Conservation (phyloP, 176 grass and related monocot species). For the Oryza longistaminata region DNA sequence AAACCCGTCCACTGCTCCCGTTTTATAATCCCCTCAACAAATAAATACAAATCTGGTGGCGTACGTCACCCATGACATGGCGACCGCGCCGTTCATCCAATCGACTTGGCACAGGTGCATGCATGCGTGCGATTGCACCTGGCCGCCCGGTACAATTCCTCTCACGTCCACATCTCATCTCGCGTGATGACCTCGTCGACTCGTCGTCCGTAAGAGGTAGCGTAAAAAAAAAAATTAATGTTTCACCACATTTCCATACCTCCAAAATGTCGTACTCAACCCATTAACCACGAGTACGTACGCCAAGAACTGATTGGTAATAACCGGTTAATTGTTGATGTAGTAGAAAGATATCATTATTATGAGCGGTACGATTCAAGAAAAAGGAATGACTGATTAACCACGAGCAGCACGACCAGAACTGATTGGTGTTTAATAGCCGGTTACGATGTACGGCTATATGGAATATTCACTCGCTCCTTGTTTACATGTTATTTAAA, state of each 20-base stretch:
- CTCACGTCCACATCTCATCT: not conserved
- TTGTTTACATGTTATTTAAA: too few relatives aligned
- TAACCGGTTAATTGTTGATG: too few relatives aligned
- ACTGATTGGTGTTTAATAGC: too few relatives aligned
- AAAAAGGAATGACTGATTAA: not conserved
- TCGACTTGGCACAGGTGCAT: not conserved
- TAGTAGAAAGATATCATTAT: too few relatives aligned
- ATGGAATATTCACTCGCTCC: too few relatives aligned
- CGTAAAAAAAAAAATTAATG: too few relatives aligned
- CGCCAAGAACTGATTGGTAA: too few relatives aligned
- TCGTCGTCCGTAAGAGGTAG: not conserved
- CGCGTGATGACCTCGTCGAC: not conserved
- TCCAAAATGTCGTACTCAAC: not conserved
- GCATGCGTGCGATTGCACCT: not conserved
- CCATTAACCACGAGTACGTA: not conserved
- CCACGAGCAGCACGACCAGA: not conserved
- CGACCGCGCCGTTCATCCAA: not conserved
- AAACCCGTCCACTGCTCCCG: not conserved
- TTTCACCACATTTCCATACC: not conserved
- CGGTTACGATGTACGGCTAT: not conserved
- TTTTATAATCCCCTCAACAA: not conserved
- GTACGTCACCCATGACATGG: slow-evolving; percentile 20
- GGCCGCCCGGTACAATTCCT: not conserved
- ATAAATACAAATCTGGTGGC: too few relatives aligned
- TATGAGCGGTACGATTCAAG: too few relatives aligned